Conservation (phyloP, 2,329 filamentous ascomycete genomes). For the Epicoccum nigrum region DNA sequence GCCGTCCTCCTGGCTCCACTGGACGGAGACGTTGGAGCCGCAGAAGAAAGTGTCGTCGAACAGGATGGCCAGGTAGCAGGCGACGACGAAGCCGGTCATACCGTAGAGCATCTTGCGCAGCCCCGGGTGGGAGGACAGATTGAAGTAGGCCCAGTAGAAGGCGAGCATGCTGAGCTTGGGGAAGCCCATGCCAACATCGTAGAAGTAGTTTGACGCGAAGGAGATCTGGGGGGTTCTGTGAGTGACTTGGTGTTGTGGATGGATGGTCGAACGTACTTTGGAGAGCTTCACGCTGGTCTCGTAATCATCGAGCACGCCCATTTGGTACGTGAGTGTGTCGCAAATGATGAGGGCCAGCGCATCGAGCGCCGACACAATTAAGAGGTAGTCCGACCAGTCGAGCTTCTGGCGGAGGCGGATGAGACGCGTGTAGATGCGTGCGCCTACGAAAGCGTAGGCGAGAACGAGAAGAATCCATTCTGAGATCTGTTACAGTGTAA, state of each 20-base stretch:
- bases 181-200: constrained; percentile 34
- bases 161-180: constrained; percentile 35
- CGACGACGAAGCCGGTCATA: constrained; percentile 26
- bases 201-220: constrained; percentile 34
- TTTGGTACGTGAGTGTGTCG: constrained; percentile 26
- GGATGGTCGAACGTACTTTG: constrained; percentile 16
- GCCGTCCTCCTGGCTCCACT: constrained; percentile 31
- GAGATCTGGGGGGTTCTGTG: constrained; percentile 21
- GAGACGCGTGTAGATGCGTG: constrained; percentile 23
- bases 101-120: constrained; percentile 31
- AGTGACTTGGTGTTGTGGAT: not conserved
- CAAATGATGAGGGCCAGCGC: constrained; percentile 25
- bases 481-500: constrained; percentile 17
- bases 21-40: constrained; percentile 22
- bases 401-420: constrained; percentile 24
- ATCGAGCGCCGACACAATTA: constrained; percentile 23
- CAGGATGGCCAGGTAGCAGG: constrained; percentile 28
- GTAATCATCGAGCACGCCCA: constrained; percentile 28
- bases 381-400: constrained; percentile 24
- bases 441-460: constrained; percentile 26
- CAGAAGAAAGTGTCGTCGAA: constrained; percentile 35
- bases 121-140: constrained; percentile 23
- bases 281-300: constrained; percentile 26
- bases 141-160: constrained; percentile 32
- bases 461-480: constrained; percentile 28